Evolutionary conservation across 306 rosid genomes (phyloP).

Genomic region (Vigna trinervia): DNA sequence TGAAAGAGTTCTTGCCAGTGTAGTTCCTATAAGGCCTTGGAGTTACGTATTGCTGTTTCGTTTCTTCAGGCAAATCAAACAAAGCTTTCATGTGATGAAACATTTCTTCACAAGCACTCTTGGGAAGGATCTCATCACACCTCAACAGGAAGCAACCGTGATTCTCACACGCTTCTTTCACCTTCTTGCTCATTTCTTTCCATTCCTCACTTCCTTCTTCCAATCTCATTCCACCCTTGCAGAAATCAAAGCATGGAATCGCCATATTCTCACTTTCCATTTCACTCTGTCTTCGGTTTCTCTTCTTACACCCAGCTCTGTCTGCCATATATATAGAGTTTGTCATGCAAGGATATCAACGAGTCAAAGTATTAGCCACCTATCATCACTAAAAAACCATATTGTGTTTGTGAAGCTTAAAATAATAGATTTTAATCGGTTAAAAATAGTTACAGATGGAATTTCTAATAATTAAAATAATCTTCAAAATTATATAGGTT

Average conservation of each 20-base stretch:
- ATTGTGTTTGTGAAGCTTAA: too few relatives aligned
- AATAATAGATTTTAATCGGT: too few relatives aligned
- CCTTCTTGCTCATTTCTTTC: constrained; percentile 52
- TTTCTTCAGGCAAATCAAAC: constrained; percentile 64
- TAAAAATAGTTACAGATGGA: accelerated
- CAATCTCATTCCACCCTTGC: background rate
- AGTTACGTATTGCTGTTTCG: constrained; percentile 46
- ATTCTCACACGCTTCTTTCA: constrained; percentile 58
- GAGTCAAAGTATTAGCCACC: too few relatives aligned
- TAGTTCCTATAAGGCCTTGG: constrained; percentile 52
- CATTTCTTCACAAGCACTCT: constrained; percentile 32
- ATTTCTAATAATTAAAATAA: too few relatives aligned
- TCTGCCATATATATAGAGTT: background rate
- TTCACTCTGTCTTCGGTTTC: background rate
- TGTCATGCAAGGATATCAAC: too few relatives aligned
- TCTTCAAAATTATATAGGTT: too few relatives aligned
- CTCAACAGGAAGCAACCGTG: constrained; percentile 44
- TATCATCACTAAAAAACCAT: too few relatives aligned
- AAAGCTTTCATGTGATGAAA: constrained; percentile 42
- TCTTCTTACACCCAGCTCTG: background rate
- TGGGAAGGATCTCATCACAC: constrained; percentile 32
- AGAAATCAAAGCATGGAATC: constrained; percentile 42
- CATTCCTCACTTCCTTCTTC: constrained; percentile 47
- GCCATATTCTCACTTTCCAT: constrained; percentile 14
- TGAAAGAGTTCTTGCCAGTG: constrained; percentile 30